Base-by-base conservation (phyloP, 2,329 filamentous ascomycete genomes). In the Lasiodiplodia theobromae region DNA sequence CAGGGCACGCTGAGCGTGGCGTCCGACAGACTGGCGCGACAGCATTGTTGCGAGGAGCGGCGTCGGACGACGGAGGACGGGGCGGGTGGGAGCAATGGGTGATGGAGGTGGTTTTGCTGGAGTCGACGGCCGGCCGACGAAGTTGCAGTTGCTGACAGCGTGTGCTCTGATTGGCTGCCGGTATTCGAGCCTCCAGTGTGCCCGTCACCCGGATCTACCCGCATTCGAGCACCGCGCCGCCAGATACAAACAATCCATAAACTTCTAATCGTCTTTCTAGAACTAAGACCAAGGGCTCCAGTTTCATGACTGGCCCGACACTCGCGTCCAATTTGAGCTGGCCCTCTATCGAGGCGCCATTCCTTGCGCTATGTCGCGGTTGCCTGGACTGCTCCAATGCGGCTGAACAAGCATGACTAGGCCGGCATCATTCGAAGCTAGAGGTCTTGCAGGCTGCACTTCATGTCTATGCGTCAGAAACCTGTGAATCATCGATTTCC, bases 11-110 rank as follows among this genome's bases (percentile, higher is more conserved):
- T 88, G 86, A 79, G 87, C 87, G 82, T 86, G 86, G 80, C 87
- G 85, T 82, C 86, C 85, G 80, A 90, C 82, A 80, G 87, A 85
- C 79, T 88, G 87, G 82, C 88, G 87, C 82, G 89, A 88, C 83
- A 91, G 85, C 89, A 91, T 91, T 79, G 80, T 86, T 71, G 72
- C 71, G 70, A 65, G 70, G 67, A 68, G 67, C 37, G 74, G 74
- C 81, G 76, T 75, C 75, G 73, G 71, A 74, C 71, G 70, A 74
- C 72, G 78, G 75, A 73, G 79, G 78, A 84, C 88, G 78, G 80
- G 85, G 80, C 82, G 82, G 82, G 71, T 72, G 72, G 81, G 79
- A 81, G 82, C 84, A 84, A 84, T 82, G 72, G 60, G 72, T 62
- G 66, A 68, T 70, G 70, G 67, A 72, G 69, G 71, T 75, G 73